phyloP scores from a whole-genome alignment of 2,329 filamentous ascomycete species.

The Fusarium equiseti region DNA sequence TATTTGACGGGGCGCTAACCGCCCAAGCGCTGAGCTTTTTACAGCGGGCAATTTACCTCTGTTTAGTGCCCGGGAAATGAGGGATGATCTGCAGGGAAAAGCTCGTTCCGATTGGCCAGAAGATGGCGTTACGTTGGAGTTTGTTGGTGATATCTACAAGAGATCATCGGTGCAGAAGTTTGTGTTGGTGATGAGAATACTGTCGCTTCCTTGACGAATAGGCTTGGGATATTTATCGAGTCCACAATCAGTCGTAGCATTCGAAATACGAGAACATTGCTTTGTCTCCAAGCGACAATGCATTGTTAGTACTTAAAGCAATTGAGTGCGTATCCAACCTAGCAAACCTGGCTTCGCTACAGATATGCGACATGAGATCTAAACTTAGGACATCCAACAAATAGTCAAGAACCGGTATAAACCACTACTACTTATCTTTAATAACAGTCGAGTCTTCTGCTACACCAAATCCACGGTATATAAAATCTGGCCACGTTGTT shows the following conservation, averaged over 20 bases:
- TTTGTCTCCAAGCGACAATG: neutral
- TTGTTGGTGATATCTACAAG: slow-evolving; percentile 23
- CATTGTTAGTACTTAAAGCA: neutral
- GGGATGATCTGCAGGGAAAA: slow-evolving; percentile 28
- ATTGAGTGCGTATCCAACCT: neutral
- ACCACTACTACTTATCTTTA: neutral
- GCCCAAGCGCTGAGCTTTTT: slow-evolving; percentile 20
- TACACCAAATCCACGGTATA: neutral
- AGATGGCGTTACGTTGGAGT: neutral
- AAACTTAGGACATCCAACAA: neutral
- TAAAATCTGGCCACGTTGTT: neutral
- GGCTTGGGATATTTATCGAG: neutral
- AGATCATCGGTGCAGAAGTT: neutral
- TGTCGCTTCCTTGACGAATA: neutral
- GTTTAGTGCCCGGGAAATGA: slow-evolving; percentile 11
- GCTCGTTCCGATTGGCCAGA: slow-evolving; percentile 21
- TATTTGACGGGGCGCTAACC: slow-evolving; percentile 25
- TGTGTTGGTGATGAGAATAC: slow-evolving; percentile 1
- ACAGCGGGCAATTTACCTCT: neutral
- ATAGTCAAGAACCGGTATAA: neutral
- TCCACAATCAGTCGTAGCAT: neutral
- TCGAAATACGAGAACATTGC: neutral
- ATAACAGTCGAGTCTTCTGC: neutral
- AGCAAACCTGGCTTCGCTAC: neutral
- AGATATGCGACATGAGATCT: neutral